Base-by-base conservation (phyloP, 2,329 filamentous ascomycete genomes). In the Pezicula radicicola region DNA sequence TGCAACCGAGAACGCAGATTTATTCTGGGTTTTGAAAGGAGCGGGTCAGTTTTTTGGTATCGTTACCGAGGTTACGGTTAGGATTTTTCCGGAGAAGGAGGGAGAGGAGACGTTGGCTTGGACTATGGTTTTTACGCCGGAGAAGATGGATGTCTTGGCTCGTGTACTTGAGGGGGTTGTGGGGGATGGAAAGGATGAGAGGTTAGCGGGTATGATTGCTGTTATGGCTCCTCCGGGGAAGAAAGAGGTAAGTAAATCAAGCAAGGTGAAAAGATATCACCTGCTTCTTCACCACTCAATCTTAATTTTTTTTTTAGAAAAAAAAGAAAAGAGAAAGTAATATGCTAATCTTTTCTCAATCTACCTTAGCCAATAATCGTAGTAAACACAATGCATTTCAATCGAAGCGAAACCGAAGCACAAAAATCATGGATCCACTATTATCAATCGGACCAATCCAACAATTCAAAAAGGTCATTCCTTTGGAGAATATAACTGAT, bases 11-110 rank as follows among this genome's bases (percentile, higher is more conserved):
- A 54, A 67, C 27, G 35, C 55, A 5, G 65, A 68, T 42, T 48
- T 68, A 7, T 68, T 64, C 54, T 68, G 58, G 57, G 65, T 61
- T 40, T 49, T 68, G 28, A 62, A 60, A 43, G 65, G 65, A n/a
- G 65, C 65, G n/a, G 65, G 62, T 4, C 25, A 35, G 13, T 51
- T 51, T 37, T 54, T 44, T 39, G 52, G 52, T 6, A 47, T 48
- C 19, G 35, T 54, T 30, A 30, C 28, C 8, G 28, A 30, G 10
- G 28, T 30, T 30, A 30, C 28, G 28, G 28, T 30, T 30, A 30
- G 28, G 28, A 30, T 30, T 30, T 30, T 30, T 30, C 28, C 28
- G 7, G 28, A 8, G 7, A 12, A 3, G 7, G 4, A 30, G 28
- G 28, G 10, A 8, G 28, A 30, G 28, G 28, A 30, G 28, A 12